phyloP scores from a whole-genome alignment of 169 alveolate species.

The Theileria equi region DNA sequence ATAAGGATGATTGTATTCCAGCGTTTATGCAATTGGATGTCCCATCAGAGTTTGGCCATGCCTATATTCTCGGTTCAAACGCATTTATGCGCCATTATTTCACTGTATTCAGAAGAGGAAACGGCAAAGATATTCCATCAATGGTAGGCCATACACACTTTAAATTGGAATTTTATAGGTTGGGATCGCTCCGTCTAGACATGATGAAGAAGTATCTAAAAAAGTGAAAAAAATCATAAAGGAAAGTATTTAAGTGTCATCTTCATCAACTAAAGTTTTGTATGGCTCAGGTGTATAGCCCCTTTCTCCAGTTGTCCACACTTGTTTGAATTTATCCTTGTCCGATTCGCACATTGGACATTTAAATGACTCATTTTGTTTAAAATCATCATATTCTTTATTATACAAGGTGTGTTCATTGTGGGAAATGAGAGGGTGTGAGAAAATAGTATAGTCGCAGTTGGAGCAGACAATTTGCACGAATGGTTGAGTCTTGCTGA shows the following conservation, averaged over 20 bases:
- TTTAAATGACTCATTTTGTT: background rate
- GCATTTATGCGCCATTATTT: constrained; percentile 81
- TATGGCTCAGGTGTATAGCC: constrained; percentile 43
- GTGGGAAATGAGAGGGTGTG: constrained; percentile 10
- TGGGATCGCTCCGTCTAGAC: constrained; percentile 50
- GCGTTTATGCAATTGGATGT: constrained; percentile 86
- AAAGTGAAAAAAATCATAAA: too few relatives aligned
- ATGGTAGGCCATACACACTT: constrained; percentile 55
- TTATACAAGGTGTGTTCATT: background rate
- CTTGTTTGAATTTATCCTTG: background rate
- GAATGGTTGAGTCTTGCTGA: constrained; percentile 41
- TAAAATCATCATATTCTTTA: constrained; percentile 9
- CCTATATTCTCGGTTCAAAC: constrained; percentile 81
- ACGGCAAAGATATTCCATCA: constrained; percentile 37
- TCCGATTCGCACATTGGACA: constrained; percentile 20
- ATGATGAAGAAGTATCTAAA: constrained; percentile 2
- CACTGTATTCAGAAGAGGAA: constrained; percentile 73
- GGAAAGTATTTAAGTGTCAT: background rate
- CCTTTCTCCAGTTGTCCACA: constrained; percentile 41
- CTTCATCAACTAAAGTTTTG: constrained; percentile 40
- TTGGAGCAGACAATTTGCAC: constrained; percentile 13
- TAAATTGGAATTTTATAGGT: constrained; percentile 2
- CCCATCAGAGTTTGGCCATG: constrained; percentile 84
- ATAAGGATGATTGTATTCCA: constrained; percentile 73
- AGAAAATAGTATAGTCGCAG: constrained; percentile 30